phyloP scores from a whole-genome alignment of 2,329 filamentous ascomycete genomes.

The Hymenoscyphus occultus region DNA sequence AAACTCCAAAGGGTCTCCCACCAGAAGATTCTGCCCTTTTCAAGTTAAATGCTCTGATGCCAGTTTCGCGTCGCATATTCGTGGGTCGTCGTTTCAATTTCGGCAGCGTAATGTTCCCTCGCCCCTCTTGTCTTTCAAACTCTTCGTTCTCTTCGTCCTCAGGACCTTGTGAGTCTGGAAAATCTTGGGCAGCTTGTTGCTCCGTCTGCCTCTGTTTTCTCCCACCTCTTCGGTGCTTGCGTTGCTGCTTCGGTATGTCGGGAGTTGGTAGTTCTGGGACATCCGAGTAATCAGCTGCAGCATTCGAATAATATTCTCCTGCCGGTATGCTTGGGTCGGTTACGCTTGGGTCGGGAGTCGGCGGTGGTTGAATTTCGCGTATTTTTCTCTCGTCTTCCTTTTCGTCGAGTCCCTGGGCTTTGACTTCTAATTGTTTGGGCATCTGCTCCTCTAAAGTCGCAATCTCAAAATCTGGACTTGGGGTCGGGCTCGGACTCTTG shows the following conservation, averaged over 20 bases:
- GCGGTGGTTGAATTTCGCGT: neutral
- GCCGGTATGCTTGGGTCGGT: neutral
- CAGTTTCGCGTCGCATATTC: constrained; percentile 22
- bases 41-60: constrained; percentile 30
- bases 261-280: constrained; percentile 14
- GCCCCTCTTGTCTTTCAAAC: constrained; percentile 10
- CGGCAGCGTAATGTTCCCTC: constrained; percentile 6
- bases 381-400: neutral
- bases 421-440: neutral
- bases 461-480: constrained; percentile 8
- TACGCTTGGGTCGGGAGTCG: constrained; percentile 4
- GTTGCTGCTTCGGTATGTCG: constrained; percentile 9
- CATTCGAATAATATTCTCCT: neutral
- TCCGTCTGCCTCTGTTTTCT: constrained; percentile 15
- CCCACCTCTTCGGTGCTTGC: constrained; percentile 20
- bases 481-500: neutral
- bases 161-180: constrained; percentile 10
- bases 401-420: neutral
- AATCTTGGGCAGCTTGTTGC: constrained; percentile 13
- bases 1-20: constrained; percentile 26
- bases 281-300: constrained; percentile 20
- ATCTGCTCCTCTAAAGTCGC: constrained; percentile 8
- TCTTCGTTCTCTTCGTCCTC: constrained; percentile 15
- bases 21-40: constrained; percentile 23
- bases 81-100: constrained; percentile 11